Evolutionary conservation across 2,329 filamentous ascomycete species (phyloP), one percentile per base, ranked within the genome.

Genomic region (Botrytis galanthina): DNA sequence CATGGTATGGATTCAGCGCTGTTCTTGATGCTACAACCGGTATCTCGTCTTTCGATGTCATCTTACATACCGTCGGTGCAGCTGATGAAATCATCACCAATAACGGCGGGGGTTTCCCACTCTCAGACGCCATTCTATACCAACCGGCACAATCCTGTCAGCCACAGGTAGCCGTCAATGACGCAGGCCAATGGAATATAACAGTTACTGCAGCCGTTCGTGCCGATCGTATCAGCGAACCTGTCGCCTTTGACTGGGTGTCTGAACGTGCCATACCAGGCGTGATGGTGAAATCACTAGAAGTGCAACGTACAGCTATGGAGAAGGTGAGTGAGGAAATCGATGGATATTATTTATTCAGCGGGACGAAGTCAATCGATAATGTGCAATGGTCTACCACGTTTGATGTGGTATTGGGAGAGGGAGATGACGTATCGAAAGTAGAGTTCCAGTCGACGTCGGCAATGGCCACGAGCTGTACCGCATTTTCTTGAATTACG

Each of bases 231-330:
- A 20, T 42, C 66, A 39, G n/a, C 20, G 48, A 51, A 14, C 37
- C n/a, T 10, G 66, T 68, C 14, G 48, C 48, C 18, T 68, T 68
- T 10, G 66, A 68, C 48, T 68, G 66, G 66, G 66, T 44, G n/a
- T 68, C 32, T 18, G 8, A 57, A 16, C 48, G 66, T 39, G 9
- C 37, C 20, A 68, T 26, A 37, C 48, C 10, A 57, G 48, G 48
- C 10, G 48, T 32, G 29, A 18, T 12, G 0, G n/a, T 68, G 5
- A 57, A 22, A 2, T 18, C 35, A 26, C 16, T 68, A 4, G 66
- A 57, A 18, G 37, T 68, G 6, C 66, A 68, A 32, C 66, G 66
- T 26, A 68, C 48, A 20, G 10, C 20, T 16, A 68, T 68, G 66
- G 48, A 57, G 48, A 68, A 57, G n/a, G n/a, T 16, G n/a, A 42